Percentiles rank a stretch among this genome's conserved stretches.
phyloP scores from a whole-genome alignment of 306 rosid genomes.

The Prunus salicina region DNA sequence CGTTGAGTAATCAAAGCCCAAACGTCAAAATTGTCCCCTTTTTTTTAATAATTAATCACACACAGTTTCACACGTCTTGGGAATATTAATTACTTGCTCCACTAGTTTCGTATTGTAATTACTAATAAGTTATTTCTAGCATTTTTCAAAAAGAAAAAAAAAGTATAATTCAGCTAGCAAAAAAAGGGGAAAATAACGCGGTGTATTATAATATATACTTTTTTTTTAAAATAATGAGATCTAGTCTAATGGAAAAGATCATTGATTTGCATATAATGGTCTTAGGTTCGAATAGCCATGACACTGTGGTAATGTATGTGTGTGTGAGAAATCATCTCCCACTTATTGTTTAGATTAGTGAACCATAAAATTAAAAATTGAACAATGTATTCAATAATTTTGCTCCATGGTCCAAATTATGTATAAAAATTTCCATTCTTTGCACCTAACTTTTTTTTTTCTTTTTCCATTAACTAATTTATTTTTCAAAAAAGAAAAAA shows the following conservation, averaged over 20 bases:
- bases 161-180: background rate
- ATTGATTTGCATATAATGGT: too few species aligned
- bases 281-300: accelerated
- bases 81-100: background rate
- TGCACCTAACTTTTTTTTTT: background rate
- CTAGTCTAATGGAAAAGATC: too few species aligned
- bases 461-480: background rate
- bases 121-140: background rate
- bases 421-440: background rate
- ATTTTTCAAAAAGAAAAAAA: background rate
- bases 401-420: too few species aligned
- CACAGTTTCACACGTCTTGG: background rate
- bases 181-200: background rate
- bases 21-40: slow-evolving; percentile 2
- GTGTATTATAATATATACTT: background rate
- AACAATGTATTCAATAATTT: background rate
- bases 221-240: too few species aligned
- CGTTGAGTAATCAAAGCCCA: background rate
- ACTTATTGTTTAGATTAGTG: background rate
- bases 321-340: too few species aligned
- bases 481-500: background rate
- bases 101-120: background rate
- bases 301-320: too few species aligned
- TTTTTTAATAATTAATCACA: background rate
- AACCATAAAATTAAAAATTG: background rate